Evolutionary conservation across 108 stramenopile genomes (phyloP).

Genomic region (Bacterosira constricta): DNA sequence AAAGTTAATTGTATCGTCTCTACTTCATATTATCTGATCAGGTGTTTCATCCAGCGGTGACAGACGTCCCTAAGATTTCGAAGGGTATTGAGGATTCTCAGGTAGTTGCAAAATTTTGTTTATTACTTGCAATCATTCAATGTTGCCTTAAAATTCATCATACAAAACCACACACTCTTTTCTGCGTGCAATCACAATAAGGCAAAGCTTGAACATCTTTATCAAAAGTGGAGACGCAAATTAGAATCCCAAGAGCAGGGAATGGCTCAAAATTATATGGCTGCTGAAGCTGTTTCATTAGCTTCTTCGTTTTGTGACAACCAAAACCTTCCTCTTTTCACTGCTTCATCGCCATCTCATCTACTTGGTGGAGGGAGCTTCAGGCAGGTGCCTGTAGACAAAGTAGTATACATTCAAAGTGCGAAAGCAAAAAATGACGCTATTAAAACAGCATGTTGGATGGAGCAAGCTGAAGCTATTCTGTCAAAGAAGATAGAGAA

Average conservation of each 20-base stretch:
- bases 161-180: not conserved
- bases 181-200: conserved; percentile 10
- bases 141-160: not conserved
- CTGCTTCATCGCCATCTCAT: not conserved
- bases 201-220: conserved; percentile 71
- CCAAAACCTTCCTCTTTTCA: not conserved
- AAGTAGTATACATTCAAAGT: conserved; percentile 9
- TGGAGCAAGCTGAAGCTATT: conserved; percentile 69
- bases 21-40: too few species aligned
- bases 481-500: conserved; percentile 28
- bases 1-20: too few species aligned
- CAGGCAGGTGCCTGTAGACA: not conserved
- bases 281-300: conserved; percentile 63
- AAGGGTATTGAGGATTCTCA: conserved; percentile 72
- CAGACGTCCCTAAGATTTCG: conserved; percentile 53
- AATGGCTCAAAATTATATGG: conserved; percentile 69
- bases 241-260: conserved; percentile 82
- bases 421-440: conserved; percentile 31
- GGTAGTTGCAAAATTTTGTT: conserved; percentile 43
- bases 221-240: conserved; percentile 71
- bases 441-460: conserved; percentile 71
- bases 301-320: conserved; percentile 24
- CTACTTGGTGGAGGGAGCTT: not conserved
- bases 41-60: conserved; percentile 81
- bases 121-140: conserved; percentile 6